Percentiles rank a stretch among this genome's conserved stretches.
These are phyloP conservation scores for Proliferodiscus dingleyae DNA, from an alignment of 2,329 filamentous ascomycete species.

Conservation along the genomic window DNA sequence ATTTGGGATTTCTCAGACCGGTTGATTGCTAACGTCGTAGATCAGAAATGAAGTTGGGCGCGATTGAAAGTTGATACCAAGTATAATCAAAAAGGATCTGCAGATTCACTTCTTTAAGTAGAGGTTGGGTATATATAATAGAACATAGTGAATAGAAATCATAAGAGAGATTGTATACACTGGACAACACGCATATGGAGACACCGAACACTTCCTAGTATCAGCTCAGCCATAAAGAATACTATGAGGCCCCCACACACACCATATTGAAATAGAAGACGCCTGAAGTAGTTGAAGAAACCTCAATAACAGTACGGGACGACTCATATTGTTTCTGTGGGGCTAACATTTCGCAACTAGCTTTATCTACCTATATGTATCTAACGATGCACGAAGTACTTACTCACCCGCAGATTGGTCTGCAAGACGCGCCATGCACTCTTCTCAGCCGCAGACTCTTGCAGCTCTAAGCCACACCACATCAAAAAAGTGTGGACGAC, in stretches of 20 bases:
- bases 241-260: not conserved
- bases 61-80: not conserved
- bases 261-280: not conserved
- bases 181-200: not conserved
- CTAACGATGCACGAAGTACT: not conserved
- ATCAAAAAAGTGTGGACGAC: too few species aligned
- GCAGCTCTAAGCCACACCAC: not conserved
- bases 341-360: too few species aligned
- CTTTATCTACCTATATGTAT: not conserved
- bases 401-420: not conserved
- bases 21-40: too few species aligned
- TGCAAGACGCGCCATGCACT: not conserved
- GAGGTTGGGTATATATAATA: not conserved
- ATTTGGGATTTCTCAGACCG: not conserved
- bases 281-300: too few species aligned
- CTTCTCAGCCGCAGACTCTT: not conserved
- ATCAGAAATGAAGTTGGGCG: too few species aligned
- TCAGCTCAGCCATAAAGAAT: not conserved
- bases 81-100: not conserved
- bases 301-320: too few species aligned
- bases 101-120: not conserved
- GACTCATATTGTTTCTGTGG: too few species aligned
- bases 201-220: not conserved
- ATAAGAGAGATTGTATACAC: not conserved
- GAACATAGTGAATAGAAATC: not conserved